A percentile compares a stretch with the other conserved stretches of the same genome.
These are phyloP conservation scores for Russula earlei DNA, from an alignment of 768 basidiomycete genomes.

Conservation along the genomic window DNA sequence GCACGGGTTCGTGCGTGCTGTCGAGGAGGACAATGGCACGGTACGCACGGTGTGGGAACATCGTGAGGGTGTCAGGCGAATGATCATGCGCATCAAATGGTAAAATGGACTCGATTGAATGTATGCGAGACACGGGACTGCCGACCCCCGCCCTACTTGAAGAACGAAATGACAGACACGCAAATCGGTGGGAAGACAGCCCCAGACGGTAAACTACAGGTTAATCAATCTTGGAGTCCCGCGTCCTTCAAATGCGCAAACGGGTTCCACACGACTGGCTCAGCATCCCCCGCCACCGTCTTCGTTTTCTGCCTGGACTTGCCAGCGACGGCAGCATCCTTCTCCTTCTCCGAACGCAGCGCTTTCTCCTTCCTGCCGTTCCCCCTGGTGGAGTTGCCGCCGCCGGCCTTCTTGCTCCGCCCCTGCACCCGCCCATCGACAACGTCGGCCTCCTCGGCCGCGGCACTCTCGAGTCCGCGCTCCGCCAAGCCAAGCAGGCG, in stretches of 20 bases:
- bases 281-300: not conserved
- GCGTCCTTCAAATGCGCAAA: conserved; percentile 2
- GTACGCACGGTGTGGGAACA: conserved; percentile 58
- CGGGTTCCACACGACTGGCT: conserved; percentile 13
- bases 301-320: not conserved
- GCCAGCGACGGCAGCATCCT: not conserved
- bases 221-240: not conserved
- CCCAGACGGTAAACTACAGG: not conserved
- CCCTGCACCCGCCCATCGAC: conserved; percentile 7
- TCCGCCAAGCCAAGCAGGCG: conserved; percentile 23
- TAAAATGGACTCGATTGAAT: not conserved
- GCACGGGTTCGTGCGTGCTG: conserved; percentile 53
- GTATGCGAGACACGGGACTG: no score
- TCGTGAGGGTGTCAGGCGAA: conserved; percentile 61
- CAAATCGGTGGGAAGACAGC: not conserved
- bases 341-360: not conserved
- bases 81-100: conserved; percentile 60
- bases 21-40: conserved; percentile 30
- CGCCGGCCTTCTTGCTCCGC: not conserved
- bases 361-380: not conserved
- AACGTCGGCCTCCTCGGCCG: conserved; percentile 21
- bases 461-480: conserved; percentile 21
- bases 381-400: no score
- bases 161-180: not conserved
- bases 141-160: no score